Percentiles rank a stretch among this genome's conserved stretches.
Evolutionary conservation across 2,329 filamentous ascomycete species (phyloP).

Genomic region (Diplodia intermedia): DNA sequence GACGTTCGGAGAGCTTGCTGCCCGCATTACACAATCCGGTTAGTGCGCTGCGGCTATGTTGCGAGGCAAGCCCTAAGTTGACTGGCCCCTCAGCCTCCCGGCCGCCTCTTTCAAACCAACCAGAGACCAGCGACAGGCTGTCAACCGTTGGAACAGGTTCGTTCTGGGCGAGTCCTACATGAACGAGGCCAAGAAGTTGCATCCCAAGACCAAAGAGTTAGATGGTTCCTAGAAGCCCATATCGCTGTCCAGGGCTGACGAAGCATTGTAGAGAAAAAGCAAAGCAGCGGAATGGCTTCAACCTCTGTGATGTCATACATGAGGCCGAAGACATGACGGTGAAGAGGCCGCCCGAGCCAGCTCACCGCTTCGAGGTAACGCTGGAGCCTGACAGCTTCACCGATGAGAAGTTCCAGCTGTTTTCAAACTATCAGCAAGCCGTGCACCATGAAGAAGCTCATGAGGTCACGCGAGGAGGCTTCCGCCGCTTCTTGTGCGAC

Average conservation of each 20-base stretch:
- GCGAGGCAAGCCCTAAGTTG: slow-evolving; percentile 11
- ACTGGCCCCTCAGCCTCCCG: slow-evolving; percentile 61
- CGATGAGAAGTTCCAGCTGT: slow-evolving; percentile 76
- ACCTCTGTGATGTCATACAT: slow-evolving; percentile 71
- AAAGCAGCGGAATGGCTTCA: slow-evolving; percentile 70
- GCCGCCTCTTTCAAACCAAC: slow-evolving; percentile 68
- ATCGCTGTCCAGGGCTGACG: slow-evolving; percentile 16
- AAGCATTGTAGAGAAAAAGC: slow-evolving; percentile 58
- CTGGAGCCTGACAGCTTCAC: slow-evolving; percentile 75
- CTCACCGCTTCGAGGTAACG: slow-evolving; percentile 71
- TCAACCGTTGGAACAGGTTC: slow-evolving; percentile 78
- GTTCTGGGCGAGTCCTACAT: slow-evolving; percentile 73
- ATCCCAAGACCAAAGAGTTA: slow-evolving; percentile 72
- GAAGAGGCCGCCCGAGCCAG: slow-evolving; percentile 67
- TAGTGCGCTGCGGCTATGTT: slow-evolving; percentile 32
- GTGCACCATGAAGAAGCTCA: slow-evolving; percentile 72
- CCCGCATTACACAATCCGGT: slow-evolving; percentile 83
- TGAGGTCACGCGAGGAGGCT: slow-evolving; percentile 67
- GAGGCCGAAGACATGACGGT: slow-evolving; percentile 67
- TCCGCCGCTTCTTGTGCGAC: slow-evolving; percentile 75
- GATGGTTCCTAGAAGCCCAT: slow-evolving; percentile 32
- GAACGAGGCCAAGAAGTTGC: slow-evolving; percentile 67
- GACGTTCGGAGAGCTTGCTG: slow-evolving; percentile 84
- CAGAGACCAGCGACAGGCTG: slow-evolving; percentile 74
- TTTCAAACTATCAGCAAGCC: slow-evolving; percentile 74